A percentile compares a stretch with the other conserved stretches of the same genome.
Evolutionary conservation across 2,329 filamentous ascomycete species (phyloP).

Genomic region (Aspergillus tanneri): DNA sequence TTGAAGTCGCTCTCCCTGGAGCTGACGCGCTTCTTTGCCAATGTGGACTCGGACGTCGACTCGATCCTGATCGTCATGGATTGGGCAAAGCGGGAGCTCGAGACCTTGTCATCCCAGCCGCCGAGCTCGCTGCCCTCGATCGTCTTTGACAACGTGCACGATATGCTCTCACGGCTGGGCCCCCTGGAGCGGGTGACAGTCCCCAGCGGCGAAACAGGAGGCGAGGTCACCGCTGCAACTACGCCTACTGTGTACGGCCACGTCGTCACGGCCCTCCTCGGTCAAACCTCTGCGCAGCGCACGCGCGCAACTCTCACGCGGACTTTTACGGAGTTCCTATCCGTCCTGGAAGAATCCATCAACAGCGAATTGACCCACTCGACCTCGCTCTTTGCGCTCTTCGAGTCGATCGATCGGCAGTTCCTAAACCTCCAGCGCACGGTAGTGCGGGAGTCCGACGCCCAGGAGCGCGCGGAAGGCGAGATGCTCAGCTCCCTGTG

Average conservation of each 20-base stretch:
- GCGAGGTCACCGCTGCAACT: conserved; percentile 21
- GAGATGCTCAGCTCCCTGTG: conserved; percentile 82
- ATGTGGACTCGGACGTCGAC: conserved; percentile 90
- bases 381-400: conserved; percentile 79
- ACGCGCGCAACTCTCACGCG: conserved; percentile 78
- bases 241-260: conserved; percentile 67
- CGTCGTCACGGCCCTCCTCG: conserved; percentile 71
- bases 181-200: conserved; percentile 40
- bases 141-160: conserved; percentile 83
- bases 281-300: conserved; percentile 75
- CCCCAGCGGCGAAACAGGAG: conserved; percentile 26
- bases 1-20: conserved; percentile 82
- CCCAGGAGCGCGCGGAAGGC: conserved; percentile 75
- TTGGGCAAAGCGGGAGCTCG: conserved; percentile 84
- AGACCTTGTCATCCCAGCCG: conserved; percentile 63
- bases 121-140: conserved; percentile 63
- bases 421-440: conserved; percentile 84
- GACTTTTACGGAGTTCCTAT: conserved; percentile 83
- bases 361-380: conserved; percentile 78
- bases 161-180: conserved; percentile 61
- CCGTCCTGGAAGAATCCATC: conserved; percentile 85
- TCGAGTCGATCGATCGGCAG: conserved; percentile 85
- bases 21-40: conserved; percentile 87
- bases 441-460: conserved; percentile 77
- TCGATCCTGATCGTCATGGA: conserved; percentile 94